Evolutionary conservation across 1,284 basidiomycete genomes (phyloP), one percentile per base, ranked within the genome.

Genomic region (Trichosporon asahii): DNA sequence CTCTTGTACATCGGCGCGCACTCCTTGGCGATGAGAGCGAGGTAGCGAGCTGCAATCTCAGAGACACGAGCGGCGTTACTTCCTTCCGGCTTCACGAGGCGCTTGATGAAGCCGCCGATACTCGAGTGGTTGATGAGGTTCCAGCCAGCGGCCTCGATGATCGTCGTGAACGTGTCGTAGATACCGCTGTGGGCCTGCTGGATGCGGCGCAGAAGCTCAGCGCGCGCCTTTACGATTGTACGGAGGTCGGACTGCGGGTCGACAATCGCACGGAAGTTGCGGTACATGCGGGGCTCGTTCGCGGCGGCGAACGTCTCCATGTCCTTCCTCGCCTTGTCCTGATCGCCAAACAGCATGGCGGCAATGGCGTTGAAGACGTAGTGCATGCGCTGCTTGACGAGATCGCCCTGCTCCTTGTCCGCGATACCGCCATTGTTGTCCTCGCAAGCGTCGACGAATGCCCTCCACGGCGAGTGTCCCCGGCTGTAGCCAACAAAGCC

Each of bases 271-370:
- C 89, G 90, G 57, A 96, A 85, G 4, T 95, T 85, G 81, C 91
- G 94, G 85, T 95, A 97, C 11, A 96, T 85, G 65, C 93, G 87
- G 23, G 87, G 87, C 76, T 98, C 94, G 80, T 98, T 98, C 46
- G 90, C 84, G 71, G 91, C 91, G 1, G 95, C 95, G 76, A 99
- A 98, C 0, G 88, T 82, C 23, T 89, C 86, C 25, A 99, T 84
- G 77, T 98, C 95, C 69, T 91, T 91, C 2, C 85, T 84, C 0
- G 89, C 91, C 78, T 92, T 92, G 53, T 88, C 86, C 0, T 88
- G 85, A 67, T 98, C 94, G 2, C 89, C 86, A 75, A 90, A 91
- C 15, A 68, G 57, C 37, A 68, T 68, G 25, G 67, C 77, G 77
- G 70, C 63, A 25, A 76, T 70, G 25, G 70, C 73, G 67, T 89